phyloP scores from a whole-genome alignment of 2,329 filamentous ascomycete species.

The Niveomyces coronatus region DNA sequence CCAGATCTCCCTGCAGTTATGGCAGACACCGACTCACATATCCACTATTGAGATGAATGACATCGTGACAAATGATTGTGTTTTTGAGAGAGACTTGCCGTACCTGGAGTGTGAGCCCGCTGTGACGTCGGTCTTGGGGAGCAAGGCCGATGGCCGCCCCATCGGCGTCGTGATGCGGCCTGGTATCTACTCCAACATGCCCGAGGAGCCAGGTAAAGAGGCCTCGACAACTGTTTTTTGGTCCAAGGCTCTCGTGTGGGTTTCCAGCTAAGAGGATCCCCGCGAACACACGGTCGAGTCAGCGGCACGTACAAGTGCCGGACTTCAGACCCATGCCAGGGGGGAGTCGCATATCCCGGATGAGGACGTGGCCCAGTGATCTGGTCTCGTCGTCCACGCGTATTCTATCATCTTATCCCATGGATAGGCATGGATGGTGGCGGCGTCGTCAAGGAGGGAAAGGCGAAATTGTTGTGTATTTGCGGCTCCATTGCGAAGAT shows the following conservation, averaged over 20 bases:
- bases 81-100: neutral
- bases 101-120: neutral
- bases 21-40: neutral
- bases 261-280: neutral
- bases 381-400: too few relatives aligned
- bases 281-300: neutral
- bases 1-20: neutral
- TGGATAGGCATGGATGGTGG: too few relatives aligned
- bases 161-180: conserved; percentile 1
- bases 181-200: neutral
- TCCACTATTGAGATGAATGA: too few relatives aligned
- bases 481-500: too few relatives aligned
- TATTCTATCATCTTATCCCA: too few relatives aligned
- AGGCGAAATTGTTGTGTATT: too few relatives aligned
- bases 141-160: neutral
- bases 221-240: neutral
- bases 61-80: fast-evolving
- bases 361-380: too few relatives aligned
- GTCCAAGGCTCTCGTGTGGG: conserved; percentile 5
- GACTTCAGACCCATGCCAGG: too few relatives aligned
- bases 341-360: too few relatives aligned
- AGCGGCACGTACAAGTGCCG: too few relatives aligned
- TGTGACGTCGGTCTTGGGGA: neutral
- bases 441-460: too few relatives aligned
- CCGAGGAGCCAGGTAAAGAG: neutral